phyloP scores from a whole-genome alignment of 2,329 filamentous ascomycete species.

The Phialophora chinensis region DNA sequence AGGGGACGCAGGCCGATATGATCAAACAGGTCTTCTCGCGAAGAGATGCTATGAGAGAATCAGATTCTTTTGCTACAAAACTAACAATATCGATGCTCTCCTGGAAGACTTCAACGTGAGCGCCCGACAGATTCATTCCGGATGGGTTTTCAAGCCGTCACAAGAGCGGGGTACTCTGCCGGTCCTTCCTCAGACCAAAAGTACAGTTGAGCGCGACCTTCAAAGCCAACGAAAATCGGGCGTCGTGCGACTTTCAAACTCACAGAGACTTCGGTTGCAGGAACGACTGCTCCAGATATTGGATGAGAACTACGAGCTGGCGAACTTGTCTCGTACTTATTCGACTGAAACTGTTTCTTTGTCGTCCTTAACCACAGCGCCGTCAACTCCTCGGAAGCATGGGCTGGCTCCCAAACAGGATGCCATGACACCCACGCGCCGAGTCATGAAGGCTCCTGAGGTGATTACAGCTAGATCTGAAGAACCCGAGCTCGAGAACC shows the following conservation, averaged over 20 bases:
- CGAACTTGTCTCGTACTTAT: slow-evolving; percentile 41
- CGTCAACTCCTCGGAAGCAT: slow-evolving; percentile 4
- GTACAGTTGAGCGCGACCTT: slow-evolving; percentile 34
- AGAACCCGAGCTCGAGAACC: slow-evolving; percentile 28
- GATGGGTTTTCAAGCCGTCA: slow-evolving; percentile 41
- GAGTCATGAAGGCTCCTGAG: background rate
- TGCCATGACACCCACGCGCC: slow-evolving; percentile 1
- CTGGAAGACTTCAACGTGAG: slow-evolving; percentile 45
- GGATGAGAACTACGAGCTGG: slow-evolving; percentile 41
- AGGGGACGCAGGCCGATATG: slow-evolving; percentile 30
- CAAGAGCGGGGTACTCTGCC: slow-evolving; percentile 42
- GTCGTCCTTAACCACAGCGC: slow-evolving; percentile 1
- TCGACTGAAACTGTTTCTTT: slow-evolving; percentile 12
- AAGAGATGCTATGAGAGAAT: slow-evolving; percentile 43
- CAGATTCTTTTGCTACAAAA: slow-evolving; percentile 43
- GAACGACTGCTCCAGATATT: slow-evolving; percentile 42
- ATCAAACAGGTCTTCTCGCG: slow-evolving; percentile 23
- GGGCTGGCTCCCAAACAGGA: slow-evolving; percentile 1
- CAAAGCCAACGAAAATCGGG: slow-evolving; percentile 6
- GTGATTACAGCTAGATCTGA: background rate
- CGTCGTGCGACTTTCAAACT: slow-evolving; percentile 11
- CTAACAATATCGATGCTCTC: slow-evolving; percentile 38
- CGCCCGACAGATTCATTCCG: slow-evolving; percentile 35
- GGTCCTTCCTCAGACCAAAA: slow-evolving; percentile 32
- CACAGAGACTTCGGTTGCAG: slow-evolving; percentile 41